Evolutionary conservation across 2,329 filamentous ascomycete genomes (phyloP).

Genomic region (Colletotrichum chlorophyti): DNA sequence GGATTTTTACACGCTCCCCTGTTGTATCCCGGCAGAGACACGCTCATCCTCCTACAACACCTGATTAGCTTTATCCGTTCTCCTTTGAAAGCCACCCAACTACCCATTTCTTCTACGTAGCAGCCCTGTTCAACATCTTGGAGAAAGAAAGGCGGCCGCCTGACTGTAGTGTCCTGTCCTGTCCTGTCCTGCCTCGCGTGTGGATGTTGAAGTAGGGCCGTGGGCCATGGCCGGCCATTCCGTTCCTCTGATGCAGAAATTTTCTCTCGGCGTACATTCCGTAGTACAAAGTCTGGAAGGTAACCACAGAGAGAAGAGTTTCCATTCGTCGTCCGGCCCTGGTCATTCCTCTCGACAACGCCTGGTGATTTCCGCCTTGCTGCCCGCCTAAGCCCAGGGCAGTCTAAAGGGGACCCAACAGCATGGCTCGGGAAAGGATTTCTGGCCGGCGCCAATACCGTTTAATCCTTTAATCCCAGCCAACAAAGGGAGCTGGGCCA

Average conservation of each 20-base stretch:
- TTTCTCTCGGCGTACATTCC: not conserved
- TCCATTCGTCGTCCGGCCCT: not conserved
- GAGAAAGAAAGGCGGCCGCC: not conserved
- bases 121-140: no score
- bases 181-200: not conserved
- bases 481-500: not conserved
- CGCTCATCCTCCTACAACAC: no score
- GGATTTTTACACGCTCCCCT: no score
- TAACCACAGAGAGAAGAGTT: not conserved
- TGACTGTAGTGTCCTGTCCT: not conserved
- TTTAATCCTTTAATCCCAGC: conserved; percentile 15
- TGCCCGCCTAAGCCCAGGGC: not conserved
- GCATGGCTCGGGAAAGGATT: conserved; percentile 12
- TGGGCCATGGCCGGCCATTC: conserved; percentile 18
- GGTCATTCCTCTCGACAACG: not conserved
- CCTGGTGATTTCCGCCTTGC: not conserved
- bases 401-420: conserved; percentile 9
- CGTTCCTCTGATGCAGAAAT: not conserved
- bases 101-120: no score
- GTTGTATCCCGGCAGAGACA: no score
- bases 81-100: no score
- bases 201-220: conserved; percentile 5
- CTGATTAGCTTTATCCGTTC: no score
- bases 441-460: conserved; percentile 16
- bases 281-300: not conserved